A percentile compares a stretch with the other conserved stretches of the same genome.
These are phyloP conservation scores for Luffa acutangula DNA, from an alignment of 306 rosid species.

Conservation along the genomic window DNA sequence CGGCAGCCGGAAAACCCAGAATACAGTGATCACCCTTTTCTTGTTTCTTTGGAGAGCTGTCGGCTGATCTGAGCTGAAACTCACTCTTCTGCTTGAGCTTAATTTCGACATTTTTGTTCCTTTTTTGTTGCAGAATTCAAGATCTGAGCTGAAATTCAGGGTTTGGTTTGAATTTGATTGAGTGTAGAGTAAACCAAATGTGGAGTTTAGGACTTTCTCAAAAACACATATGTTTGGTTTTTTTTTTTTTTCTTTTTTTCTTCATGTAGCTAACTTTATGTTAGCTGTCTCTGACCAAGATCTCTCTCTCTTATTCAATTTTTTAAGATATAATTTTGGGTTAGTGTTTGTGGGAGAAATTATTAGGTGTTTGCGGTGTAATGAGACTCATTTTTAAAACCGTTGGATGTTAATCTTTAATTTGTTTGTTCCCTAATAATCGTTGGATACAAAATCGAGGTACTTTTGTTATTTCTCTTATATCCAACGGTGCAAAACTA, in stretches of 20 bases:
- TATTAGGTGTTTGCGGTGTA: too few relatives aligned
- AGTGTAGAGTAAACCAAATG: neutral
- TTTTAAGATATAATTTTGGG: neutral
- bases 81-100: slow-evolving; percentile 15
- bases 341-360: too few relatives aligned
- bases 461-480: too few relatives aligned
- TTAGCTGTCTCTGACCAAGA: neutral
- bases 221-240: neutral
- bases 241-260: too few relatives aligned
- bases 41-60: slow-evolving; percentile 12
- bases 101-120: neutral
- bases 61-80: slow-evolving; percentile 12
- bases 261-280: neutral
- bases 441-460: too few relatives aligned
- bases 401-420: too few relatives aligned
- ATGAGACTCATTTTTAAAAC: too few relatives aligned
- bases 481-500: too few relatives aligned
- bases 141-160: too few relatives aligned
- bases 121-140: neutral
- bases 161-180: neutral
- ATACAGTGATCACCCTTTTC: neutral
- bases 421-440: too few relatives aligned
- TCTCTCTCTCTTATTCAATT: too few relatives aligned
- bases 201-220: too few relatives aligned
- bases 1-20: neutral